These are phyloP conservation scores for Xylariomycetidae sp. DNA, from an alignment of 2,329 filamentous ascomycete species.

Conservation along the genomic window DNA sequence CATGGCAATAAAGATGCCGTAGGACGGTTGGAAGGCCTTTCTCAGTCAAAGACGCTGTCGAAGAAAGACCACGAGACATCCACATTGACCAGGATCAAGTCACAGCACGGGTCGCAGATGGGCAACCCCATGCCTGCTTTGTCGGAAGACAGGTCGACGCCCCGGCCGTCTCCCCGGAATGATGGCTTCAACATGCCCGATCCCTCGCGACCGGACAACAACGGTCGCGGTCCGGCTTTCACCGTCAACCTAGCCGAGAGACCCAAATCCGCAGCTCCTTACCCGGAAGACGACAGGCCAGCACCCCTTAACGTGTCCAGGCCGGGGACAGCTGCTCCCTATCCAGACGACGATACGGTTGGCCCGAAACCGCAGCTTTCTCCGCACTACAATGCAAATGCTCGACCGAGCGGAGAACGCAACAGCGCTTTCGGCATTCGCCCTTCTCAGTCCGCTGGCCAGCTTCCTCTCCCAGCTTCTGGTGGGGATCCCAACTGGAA, in stretches of 20 bases:
- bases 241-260: constrained; percentile 44
- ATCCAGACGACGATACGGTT: constrained; percentile 46
- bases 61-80: constrained; percentile 91
- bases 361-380: constrained; percentile 26
- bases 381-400: constrained; percentile 39
- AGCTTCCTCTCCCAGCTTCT: constrained; percentile 35
- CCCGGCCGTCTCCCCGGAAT: constrained; percentile 35
- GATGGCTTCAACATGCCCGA: constrained; percentile 41
- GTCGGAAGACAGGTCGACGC: constrained; percentile 34
- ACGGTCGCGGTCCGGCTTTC: constrained; percentile 43
- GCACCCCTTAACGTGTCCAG: constrained; percentile 39
- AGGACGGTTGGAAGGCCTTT: constrained; percentile 75
- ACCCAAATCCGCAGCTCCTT: constrained; percentile 57
- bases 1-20: constrained; percentile 89
- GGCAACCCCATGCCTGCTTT: constrained; percentile 47
- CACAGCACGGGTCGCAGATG: constrained; percentile 64
- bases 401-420: constrained; percentile 45
- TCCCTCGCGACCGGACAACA: constrained; percentile 33
- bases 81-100: constrained; percentile 82
- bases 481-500: constrained; percentile 37
- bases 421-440: constrained; percentile 50
- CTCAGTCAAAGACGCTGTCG: constrained; percentile 74
- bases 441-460: constrained; percentile 32
- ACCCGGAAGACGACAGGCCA: constrained; percentile 62
- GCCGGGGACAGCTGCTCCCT: constrained; percentile 43